Conservation (phyloP, 805 yeast genomes). For the Teunomyces gatunensis region DNA sequence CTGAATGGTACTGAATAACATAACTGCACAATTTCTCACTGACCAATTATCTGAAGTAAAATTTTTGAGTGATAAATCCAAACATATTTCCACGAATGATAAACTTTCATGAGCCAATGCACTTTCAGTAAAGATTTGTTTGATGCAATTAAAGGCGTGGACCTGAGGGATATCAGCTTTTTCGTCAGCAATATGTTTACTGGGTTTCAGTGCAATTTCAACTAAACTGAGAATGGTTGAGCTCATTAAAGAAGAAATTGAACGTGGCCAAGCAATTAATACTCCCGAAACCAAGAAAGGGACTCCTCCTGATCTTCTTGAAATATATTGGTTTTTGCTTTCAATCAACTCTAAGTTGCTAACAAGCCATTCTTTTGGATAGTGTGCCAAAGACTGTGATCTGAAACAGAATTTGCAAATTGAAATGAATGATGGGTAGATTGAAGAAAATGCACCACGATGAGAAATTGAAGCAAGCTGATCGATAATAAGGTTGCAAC, state of each 20-base stretch:
- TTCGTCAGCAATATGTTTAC: constrained; percentile 44
- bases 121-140: constrained; percentile 70
- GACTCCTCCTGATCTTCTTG: constrained; percentile 90
- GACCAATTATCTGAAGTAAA: constrained; percentile 79
- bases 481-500: constrained; percentile 56
- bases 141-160: constrained; percentile 86
- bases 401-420: constrained; percentile 57
- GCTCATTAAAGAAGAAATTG: constrained; percentile 35
- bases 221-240: constrained; percentile 52
- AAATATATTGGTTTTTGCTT: constrained; percentile 63
- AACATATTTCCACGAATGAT: constrained; percentile 52
- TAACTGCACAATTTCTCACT: constrained; percentile 85
- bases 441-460: constrained; percentile 88
- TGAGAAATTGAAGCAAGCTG: constrained; percentile 79
- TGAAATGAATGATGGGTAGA: constrained; percentile 74
- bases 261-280: constrained; percentile 46
- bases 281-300: constrained; percentile 79
- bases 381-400: constrained; percentile 24
- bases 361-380: constrained; percentile 58
- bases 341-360: constrained; percentile 52
- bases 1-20: constrained; percentile 85
- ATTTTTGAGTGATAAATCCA: constrained; percentile 57
- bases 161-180: constrained; percentile 85
- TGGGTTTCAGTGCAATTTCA: constrained; percentile 52
- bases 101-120: constrained; percentile 54